Conservation (phyloP, 139 green algal genomes). For the Volvox reticuliferus region DNA sequence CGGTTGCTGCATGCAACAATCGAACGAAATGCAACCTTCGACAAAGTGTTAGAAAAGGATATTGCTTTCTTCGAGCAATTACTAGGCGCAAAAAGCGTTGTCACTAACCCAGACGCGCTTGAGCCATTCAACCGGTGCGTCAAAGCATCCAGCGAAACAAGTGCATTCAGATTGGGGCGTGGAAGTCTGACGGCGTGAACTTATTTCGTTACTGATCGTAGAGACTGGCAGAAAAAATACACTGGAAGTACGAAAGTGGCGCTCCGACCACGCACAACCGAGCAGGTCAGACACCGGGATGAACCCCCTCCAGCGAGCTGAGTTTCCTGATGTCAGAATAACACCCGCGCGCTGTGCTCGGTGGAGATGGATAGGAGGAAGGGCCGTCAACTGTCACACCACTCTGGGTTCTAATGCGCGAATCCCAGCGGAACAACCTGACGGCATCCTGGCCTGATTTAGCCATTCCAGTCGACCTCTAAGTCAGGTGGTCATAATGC, state of each 20-base stretch:
- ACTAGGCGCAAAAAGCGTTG: conserved; percentile 72
- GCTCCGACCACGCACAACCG: conserved; percentile 71
- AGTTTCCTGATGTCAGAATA: too few relatives aligned
- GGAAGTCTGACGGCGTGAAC: too few relatives aligned
- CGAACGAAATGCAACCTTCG: conserved; percentile 49
- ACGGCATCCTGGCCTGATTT: too few relatives aligned
- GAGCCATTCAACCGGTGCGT: conserved; percentile 77
- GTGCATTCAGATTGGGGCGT: too few relatives aligned
- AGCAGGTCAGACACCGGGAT: conserved; percentile 67
- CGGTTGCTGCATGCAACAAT: not conserved
- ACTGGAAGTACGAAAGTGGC: conserved; percentile 67
- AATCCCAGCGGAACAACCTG: too few relatives aligned
- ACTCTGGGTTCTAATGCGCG: too few relatives aligned
- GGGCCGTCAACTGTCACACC: too few relatives aligned
- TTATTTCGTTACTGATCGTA: conserved; percentile 22
- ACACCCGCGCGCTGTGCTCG: too few relatives aligned
- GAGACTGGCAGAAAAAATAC: conserved; percentile 96
- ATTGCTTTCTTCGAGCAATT: conserved; percentile 71
- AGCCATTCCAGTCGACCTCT: too few relatives aligned
- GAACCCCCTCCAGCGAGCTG: not conserved
- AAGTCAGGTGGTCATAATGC: too few relatives aligned
- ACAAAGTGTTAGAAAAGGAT: conserved; percentile 59
- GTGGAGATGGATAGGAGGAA: too few relatives aligned
- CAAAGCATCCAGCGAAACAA: not conserved
- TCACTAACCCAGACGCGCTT: conserved; percentile 76